phyloP scores from a whole-genome alignment of 257 asterid species.

The Voacanga thouarsii region DNA sequence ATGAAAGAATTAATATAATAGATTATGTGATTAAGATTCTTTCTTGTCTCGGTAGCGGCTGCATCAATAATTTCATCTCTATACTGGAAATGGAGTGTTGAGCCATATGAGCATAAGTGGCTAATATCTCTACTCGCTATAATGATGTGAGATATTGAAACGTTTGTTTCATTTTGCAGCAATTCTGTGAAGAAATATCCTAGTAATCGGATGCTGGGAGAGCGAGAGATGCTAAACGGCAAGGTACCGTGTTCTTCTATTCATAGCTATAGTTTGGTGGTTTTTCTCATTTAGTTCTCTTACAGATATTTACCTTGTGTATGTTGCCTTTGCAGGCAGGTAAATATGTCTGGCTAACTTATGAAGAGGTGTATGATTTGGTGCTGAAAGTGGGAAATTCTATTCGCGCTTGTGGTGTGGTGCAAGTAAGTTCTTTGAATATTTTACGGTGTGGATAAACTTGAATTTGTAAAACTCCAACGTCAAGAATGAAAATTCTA shows the following conservation, averaged over 20 bases:
- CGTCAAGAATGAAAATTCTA: not conserved
- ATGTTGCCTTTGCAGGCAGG: constrained; percentile 50
- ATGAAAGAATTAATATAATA: too few relatives aligned
- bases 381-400: constrained; percentile 64
- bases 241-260: constrained; percentile 34
- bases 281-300: not conserved
- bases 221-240: constrained; percentile 58
- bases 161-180: constrained; percentile 30
- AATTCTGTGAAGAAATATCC: constrained; percentile 52
- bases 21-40: too few relatives aligned
- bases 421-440: constrained; percentile 41
- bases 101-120: too few relatives aligned
- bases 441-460: not conserved
- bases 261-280: not conserved
- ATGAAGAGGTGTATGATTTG: constrained; percentile 54
- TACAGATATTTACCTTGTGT: not conserved
- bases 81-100: too few relatives aligned
- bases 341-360: constrained; percentile 60
- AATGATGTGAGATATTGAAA: not conserved
- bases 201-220: constrained; percentile 68
- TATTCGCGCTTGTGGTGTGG: constrained; percentile 45
- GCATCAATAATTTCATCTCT: too few relatives aligned
- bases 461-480: not conserved
- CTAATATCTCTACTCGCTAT: too few relatives aligned
- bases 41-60: too few relatives aligned